Base-by-base conservation (phyloP, 371 early-diverging fungal species). In the Apophysomyces elegans region DNA sequence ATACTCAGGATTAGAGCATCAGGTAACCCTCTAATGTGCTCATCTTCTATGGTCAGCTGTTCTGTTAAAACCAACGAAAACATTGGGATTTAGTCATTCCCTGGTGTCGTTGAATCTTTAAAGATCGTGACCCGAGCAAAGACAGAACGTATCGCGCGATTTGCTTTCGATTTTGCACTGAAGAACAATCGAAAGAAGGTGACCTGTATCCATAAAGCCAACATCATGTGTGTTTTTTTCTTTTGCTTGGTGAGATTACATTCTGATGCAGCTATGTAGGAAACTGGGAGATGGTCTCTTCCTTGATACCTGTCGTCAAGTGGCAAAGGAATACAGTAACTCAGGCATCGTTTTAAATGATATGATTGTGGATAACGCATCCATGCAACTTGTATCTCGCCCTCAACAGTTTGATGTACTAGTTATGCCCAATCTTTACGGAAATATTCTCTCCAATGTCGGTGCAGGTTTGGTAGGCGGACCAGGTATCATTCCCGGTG, bases 311-410 rank as follows among this genome's bases (percentile, higher is more conserved):
- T 96, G 95, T 85, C 93, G 95, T 56, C 93, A 95, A 32, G 91
- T 98, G 50, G 91, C 96, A 70, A 90, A 96, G 81, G 91, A 91
- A 78, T 98, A 98, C 81, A 86, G 90, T 66, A 78, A 85, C 75
- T 86, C 88, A 54, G 95, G 94, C 47, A 95, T 98, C 77, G 77
- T 89, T 83, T 91, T 94, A 77, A 89, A 95, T 66, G 97, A 97
- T 82, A 96, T 98, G 98, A 98, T 98, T 82, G 97, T 98, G 68
- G 99, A 98, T 79, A 98, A 98, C 85, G 91, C 96, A 45, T 90
- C 98, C 60, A 98, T 98, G 99, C 99, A 98, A 80, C 88, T 98
- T 14, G 98, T 97, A 38, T 90, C 95, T 72, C 93, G 88, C 74
- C 99, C 99, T 61, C 91, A 91, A 72, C 98, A 98, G 81, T 98